Evolutionary conservation across 2,329 filamentous ascomycete genomes (phyloP), one percentile per base, ranked within the genome.

Genomic region (Chrysoporthe puriensis): DNA sequence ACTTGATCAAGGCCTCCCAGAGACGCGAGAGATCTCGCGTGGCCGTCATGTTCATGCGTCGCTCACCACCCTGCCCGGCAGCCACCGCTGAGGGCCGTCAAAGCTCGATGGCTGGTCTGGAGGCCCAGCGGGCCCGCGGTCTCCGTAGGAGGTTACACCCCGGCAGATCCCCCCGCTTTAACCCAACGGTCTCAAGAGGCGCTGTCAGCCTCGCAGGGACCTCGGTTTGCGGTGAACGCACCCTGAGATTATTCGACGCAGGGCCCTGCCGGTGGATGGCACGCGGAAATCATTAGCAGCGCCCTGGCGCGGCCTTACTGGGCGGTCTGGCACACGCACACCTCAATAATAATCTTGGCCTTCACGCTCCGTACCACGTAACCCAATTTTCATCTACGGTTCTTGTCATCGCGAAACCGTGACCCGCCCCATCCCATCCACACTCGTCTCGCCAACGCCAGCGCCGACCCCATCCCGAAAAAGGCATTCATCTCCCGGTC

Each of bases 81-180:
- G 26, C 26, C 26, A 26, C 26, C 26, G 26, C 48, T 9, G 43
- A 46, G 34, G n/a, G 9, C 34, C 56, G 46, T 50, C 34, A 44
- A 16, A 26, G 44, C 26, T 64, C 40, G 14, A 18, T 40, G 36
- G 11, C 36, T n/a, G 16, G 56, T n/a, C 34, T 58, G 56, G 34
- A 58, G 50, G 50, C 50, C 50, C 32, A 6, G 50, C 50, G 50
- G 50, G 50, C 50, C 48, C 61, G 54, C 16, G 62, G 56, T 59
- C 65, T 48, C 56, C 64, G 58, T 61, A 64, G 56, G 61, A 67
- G 56, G 64, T 69, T 58, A 62, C 60, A 69, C 63, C 64, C 67
- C 67, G 64, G 64, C 64, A 63, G 18, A 64, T 56, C 61, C 43
- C 14, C 62, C 61, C 63, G 52, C 66, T 40, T 64, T 63, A 46